Conservation (phyloP, 2,329 filamentous ascomycete genomes). For the Epichloe baconii region DNA sequence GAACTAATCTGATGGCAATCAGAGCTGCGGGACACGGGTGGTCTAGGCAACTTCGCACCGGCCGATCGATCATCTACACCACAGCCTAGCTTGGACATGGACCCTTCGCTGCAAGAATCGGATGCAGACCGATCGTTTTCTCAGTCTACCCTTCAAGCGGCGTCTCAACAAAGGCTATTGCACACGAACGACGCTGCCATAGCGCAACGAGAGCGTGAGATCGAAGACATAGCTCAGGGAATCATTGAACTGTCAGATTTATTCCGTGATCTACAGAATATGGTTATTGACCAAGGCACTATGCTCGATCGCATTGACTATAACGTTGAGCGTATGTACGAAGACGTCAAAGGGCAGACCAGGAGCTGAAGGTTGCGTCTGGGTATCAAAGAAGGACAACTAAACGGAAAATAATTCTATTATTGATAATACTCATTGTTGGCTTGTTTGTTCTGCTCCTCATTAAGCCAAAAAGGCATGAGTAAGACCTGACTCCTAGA, state of each 20-base stretch:
- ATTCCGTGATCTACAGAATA: conserved; percentile 88
- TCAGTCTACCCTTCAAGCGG: conserved; percentile 75
- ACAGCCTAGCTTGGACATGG: conserved; percentile 46
- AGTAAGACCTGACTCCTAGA: conserved; percentile 6
- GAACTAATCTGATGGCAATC: conserved; percentile 1
- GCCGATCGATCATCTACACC: conserved; percentile 42
- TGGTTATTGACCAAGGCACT: conserved; percentile 88
- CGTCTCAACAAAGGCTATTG: conserved; percentile 51
- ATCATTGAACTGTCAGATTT: conserved; percentile 96
- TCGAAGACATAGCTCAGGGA: conserved; percentile 93
- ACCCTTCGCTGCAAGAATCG: conserved; percentile 83
- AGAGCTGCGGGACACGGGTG: conserved; percentile 66
- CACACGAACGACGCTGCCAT: conserved; percentile 75
- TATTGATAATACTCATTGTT: conserved; percentile 72
- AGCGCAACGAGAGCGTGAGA: conserved; percentile 85
- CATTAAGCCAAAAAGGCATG: conserved; percentile 59
- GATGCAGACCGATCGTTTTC: conserved; percentile 89
- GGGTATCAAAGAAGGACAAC: conserved; percentile 80
- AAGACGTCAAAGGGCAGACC: conserved; percentile 86
- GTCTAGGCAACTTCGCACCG: conserved; percentile 35
- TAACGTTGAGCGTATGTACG: conserved; percentile 92
- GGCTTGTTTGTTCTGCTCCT: conserved; percentile 76
- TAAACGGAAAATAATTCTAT: conserved; percentile 83
- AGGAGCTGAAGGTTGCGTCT: conserved; percentile 78
- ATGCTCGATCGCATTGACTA: conserved; percentile 94